Conservation (phyloP, 768 basidiomycete genomes). For the Jaapia argillacea region DNA sequence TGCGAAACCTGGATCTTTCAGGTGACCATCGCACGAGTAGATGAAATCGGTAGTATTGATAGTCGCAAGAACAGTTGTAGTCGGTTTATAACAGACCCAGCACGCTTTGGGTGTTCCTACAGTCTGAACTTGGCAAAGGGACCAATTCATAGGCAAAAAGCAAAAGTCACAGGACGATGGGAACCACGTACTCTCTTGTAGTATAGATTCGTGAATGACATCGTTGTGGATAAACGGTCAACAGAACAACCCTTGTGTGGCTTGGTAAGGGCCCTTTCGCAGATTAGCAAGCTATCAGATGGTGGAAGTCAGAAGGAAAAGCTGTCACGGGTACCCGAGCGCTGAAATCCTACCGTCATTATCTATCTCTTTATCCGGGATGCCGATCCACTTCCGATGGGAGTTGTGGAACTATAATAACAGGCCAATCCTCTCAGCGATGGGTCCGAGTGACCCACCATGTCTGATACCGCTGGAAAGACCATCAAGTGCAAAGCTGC, state of each 20-base stretch:
- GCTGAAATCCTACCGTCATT: too few species aligned
- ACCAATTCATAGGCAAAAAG: background rate
- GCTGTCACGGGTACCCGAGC: too few species aligned
- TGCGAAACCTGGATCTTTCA: slow-evolving; percentile 72
- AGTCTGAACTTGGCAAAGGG: slow-evolving; percentile 33
- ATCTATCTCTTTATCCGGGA: too few species aligned
- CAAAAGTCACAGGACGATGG: background rate
- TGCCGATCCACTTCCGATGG: too few species aligned
- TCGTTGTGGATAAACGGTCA: slow-evolving; percentile 17
- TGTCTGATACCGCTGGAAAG: slow-evolving; percentile 72
- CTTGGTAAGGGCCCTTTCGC: too few species aligned
- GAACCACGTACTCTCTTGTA: slow-evolving; percentile 68
- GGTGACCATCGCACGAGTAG: slow-evolving; percentile 76
- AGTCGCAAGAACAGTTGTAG: slow-evolving; percentile 78
- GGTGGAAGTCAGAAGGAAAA: too few species aligned
- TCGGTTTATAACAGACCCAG: slow-evolving; percentile 71
- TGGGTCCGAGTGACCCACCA: too few species aligned
- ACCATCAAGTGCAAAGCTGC: slow-evolving; percentile 83
- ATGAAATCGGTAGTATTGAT: slow-evolving; percentile 77
- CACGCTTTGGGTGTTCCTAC: slow-evolving; percentile 73
- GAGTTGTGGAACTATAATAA: too few species aligned
- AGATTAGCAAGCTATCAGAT: too few species aligned
- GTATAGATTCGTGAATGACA: slow-evolving; percentile 79
- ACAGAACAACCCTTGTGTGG: background rate
- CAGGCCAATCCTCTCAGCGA: too few species aligned